phyloP scores from a whole-genome alignment of 1,284 basidiomycete species.

The Moesziomyces parantarcticus region DNA sequence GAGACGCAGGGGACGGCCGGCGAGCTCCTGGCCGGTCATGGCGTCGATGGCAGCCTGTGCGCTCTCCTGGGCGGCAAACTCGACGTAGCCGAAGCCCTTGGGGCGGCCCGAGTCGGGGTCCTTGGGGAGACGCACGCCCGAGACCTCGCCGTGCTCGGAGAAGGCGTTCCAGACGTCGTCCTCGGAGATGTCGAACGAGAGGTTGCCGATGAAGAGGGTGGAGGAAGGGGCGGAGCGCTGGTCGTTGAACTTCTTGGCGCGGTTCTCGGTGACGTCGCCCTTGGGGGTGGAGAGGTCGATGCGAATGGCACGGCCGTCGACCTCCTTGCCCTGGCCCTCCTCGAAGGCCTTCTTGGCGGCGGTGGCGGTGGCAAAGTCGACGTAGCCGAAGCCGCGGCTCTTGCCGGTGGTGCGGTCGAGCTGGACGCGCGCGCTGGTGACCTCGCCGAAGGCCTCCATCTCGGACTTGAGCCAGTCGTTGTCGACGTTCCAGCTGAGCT shows the following conservation, averaged over 20 bases:
- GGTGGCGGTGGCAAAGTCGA: slow-evolving; percentile 77
- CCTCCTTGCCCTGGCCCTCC: slow-evolving; percentile 82
- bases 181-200: slow-evolving; percentile 84
- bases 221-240: slow-evolving; percentile 79
- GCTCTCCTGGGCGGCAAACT: slow-evolving; percentile 83
- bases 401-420: slow-evolving; percentile 81
- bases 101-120: slow-evolving; percentile 89
- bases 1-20: slow-evolving; percentile 82
- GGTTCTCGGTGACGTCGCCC: slow-evolving; percentile 76
- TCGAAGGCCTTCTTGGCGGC: slow-evolving; percentile 74
- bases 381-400: slow-evolving; percentile 81
- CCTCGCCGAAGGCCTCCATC: slow-evolving; percentile 87
- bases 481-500: slow-evolving; percentile 96
- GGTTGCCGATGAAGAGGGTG: slow-evolving; percentile 88
- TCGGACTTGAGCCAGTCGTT: slow-evolving; percentile 93
- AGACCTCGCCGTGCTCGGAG: slow-evolving; percentile 86
- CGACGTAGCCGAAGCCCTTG: slow-evolving; percentile 97
- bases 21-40: slow-evolving; percentile 80
- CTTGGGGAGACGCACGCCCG: slow-evolving; percentile 89
- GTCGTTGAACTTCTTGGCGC: slow-evolving; percentile 78
- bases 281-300: slow-evolving; percentile 80
- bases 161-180: slow-evolving; percentile 89
- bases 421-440: slow-evolving; percentile 87
- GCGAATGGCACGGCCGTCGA: slow-evolving; percentile 89
- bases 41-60: slow-evolving; percentile 83